A percentile compares a stretch with the other conserved stretches of the same genome.
Conservation (phyloP, 257 asterid genomes). For the Cynanchum wilfordii region DNA sequence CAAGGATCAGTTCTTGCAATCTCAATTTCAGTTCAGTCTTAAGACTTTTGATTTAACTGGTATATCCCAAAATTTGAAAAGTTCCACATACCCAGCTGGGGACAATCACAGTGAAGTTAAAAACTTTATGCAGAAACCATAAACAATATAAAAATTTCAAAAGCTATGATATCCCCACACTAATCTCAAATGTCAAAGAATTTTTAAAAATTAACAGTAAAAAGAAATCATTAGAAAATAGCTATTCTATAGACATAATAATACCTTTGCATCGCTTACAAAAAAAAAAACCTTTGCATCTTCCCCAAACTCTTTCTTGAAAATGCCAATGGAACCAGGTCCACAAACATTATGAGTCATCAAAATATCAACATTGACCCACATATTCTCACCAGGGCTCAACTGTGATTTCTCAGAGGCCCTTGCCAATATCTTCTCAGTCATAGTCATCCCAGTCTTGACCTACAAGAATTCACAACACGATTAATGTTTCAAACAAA, state of each 20-base stretch:
- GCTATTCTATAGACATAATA: background rate
- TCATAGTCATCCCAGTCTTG: conserved; percentile 85
- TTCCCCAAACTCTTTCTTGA: conserved; percentile 85
- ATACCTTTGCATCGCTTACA: conserved; percentile 92
- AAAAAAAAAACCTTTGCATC: conserved; percentile 95
- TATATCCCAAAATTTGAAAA: background rate
- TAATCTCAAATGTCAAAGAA: background rate
- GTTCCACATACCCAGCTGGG: background rate
- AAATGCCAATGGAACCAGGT: conserved; percentile 71
- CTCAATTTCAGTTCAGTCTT: background rate
- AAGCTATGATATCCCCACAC: background rate
- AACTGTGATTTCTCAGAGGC: conserved; percentile 71
- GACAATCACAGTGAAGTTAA: background rate
- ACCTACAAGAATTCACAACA: conserved; percentile 41
- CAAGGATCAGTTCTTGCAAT: background rate
- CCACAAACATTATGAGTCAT: conserved; percentile 97
- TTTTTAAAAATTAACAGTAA: background rate
- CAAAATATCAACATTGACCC: conserved; percentile 89
- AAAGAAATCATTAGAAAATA: background rate
- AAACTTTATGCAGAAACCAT: background rate
- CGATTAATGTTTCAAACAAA: background rate
- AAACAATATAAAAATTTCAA: background rate
- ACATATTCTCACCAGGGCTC: conserved; percentile 84
- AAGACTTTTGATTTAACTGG: background rate
- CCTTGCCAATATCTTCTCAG: conserved; percentile 85